These are phyloP conservation scores for Chlorella sp. DNA, from an alignment of 139 green algal genomes.

Conservation along the genomic window DNA sequence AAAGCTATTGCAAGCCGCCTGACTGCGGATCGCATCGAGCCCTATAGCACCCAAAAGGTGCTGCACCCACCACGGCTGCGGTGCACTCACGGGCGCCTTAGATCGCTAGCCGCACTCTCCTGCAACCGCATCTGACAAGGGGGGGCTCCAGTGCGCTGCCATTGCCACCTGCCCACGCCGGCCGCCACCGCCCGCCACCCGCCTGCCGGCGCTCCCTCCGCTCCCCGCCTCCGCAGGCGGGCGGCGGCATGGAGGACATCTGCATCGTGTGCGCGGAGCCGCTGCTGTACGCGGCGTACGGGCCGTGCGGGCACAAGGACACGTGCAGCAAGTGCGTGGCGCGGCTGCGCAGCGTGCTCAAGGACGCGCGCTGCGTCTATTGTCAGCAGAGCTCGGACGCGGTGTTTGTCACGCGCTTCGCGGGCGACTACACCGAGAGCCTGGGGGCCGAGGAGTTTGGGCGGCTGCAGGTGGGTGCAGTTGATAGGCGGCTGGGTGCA, in stretches of 20 bases:
- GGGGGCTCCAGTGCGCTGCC: too few species aligned
- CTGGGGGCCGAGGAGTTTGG: conserved; percentile 59
- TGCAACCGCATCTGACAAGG: too few species aligned
- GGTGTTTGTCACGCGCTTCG: conserved; percentile 78
- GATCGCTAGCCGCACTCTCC: too few species aligned
- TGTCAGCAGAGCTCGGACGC: conserved; percentile 67
- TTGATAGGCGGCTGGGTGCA: neutral
- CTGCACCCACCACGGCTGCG: too few species aligned
- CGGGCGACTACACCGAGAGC: conserved; percentile 74
- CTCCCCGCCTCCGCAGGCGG: neutral
- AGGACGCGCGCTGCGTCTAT: conserved; percentile 84
- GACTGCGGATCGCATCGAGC: too few species aligned
- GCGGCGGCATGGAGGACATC: conserved; percentile 25
- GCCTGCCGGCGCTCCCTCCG: neutral
- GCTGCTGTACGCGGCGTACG: conserved; percentile 80
- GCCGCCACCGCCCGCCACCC: too few species aligned
- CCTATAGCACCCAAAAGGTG: too few species aligned
- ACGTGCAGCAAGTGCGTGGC: conserved; percentile 80
- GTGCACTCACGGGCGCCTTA: too few species aligned
- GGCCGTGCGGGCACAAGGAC: conserved; percentile 89
- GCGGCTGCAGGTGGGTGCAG: conserved; percentile 54
- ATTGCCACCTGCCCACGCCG: too few species aligned
- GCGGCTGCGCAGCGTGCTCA: conserved; percentile 82
- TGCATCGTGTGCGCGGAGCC: conserved; percentile 91
- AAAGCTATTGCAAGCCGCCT: too few species aligned